Conservation (phyloP, 2,329 filamentous ascomycete genomes). For the Trichoderma semiorbis region DNA sequence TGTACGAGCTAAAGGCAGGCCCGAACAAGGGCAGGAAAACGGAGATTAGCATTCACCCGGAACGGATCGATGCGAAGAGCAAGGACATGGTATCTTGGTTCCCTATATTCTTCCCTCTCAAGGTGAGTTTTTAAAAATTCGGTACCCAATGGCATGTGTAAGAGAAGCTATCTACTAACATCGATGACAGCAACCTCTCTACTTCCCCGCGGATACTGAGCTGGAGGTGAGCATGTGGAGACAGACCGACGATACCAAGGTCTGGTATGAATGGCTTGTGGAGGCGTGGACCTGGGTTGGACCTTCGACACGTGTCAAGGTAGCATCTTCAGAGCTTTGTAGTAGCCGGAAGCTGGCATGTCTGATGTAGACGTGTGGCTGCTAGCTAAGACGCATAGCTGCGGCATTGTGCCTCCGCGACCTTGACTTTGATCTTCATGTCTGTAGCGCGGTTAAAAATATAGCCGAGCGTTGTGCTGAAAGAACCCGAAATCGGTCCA, state of each 20-base stretch:
- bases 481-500: not conserved
- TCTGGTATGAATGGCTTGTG: conserved; percentile 98
- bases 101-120: conserved; percentile 94
- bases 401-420: not conserved
- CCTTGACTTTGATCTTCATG: too few relatives aligned
- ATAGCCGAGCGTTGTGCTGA: conserved; percentile 7
- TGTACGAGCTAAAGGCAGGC: conserved; percentile 61
- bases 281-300: conserved; percentile 72
- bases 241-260: conserved; percentile 88
- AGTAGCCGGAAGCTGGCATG: conserved; percentile 68
- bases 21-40: conserved; percentile 51
- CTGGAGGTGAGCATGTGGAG: conserved; percentile 93
- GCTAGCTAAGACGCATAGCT: not conserved
- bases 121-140: conserved; percentile 54
- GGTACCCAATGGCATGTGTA: not conserved
- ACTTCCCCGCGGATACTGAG: conserved; percentile 79
- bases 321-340: conserved; percentile 63
- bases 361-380: conserved; percentile 53
- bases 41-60: conserved; percentile 88
- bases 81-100: conserved; percentile 99
- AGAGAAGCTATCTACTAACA: conserved; percentile 1
- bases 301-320: conserved; percentile 59
- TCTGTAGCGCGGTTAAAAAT: not conserved
- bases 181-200: conserved; percentile 66
- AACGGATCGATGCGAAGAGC: conserved; percentile 88